These are phyloP conservation scores for Coemansia sp. DNA, from an alignment of 192 early-diverging fungal genomes.

Conservation along the genomic window DNA sequence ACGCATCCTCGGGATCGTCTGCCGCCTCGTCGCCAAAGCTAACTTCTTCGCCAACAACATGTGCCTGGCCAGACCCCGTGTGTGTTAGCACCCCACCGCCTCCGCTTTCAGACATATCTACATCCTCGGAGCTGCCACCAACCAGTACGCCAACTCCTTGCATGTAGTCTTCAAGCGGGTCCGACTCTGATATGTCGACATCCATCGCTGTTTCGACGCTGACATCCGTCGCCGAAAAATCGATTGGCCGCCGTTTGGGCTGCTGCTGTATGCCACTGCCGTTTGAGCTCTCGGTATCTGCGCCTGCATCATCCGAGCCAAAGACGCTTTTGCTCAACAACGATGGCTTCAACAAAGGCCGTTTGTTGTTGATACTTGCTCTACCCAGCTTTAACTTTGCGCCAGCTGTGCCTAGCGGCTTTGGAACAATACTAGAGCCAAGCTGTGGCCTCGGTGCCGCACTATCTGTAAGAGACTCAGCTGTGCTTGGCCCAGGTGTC, in stretches of 20 bases:
- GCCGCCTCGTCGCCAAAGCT: constrained; percentile 47
- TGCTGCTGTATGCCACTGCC: neutral
- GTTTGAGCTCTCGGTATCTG: neutral
- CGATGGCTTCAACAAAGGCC: constrained; percentile 42
- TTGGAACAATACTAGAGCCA: neutral
- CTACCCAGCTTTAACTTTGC: constrained; percentile 12
- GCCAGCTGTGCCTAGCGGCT: neutral
- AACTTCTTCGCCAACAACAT: constrained; percentile 50
- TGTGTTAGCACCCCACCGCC: neutral
- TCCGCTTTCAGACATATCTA: constrained; percentile 13
- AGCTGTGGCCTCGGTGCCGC: neutral
- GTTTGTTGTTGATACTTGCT: constrained; percentile 45
- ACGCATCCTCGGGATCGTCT: constrained; percentile 65
- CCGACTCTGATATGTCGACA: constrained; percentile 58
- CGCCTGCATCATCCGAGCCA: constrained; percentile 20
- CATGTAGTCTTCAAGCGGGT: constrained; percentile 88
- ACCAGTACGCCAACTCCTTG: constrained; percentile 26
- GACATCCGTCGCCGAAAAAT: neutral
- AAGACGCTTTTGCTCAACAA: constrained; percentile 28
- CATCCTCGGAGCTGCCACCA: neutral
- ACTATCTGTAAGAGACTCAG: neutral
- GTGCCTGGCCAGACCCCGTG: constrained; percentile 20
- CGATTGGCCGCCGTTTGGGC: neutral
- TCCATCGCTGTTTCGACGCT: constrained; percentile 15
- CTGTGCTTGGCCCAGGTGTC: neutral